Evolutionary conservation across 345 rosid genomes (phyloP), one percentile per base, ranked within the genome.

Genomic region (Firmiana major): DNA sequence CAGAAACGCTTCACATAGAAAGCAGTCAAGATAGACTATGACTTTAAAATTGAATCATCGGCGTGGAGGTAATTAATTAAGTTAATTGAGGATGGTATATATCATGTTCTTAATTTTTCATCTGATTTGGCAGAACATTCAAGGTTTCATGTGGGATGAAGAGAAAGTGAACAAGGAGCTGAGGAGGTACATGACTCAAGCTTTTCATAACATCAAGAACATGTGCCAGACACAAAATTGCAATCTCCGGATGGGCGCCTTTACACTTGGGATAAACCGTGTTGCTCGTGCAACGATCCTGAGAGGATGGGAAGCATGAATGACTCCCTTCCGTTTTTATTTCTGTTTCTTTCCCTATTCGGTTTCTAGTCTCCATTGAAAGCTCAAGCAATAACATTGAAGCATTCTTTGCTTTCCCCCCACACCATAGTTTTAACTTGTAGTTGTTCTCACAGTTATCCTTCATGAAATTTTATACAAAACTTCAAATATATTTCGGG

Each of bases 81-180:
- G 55, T 42, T 57, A 11, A 43, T 43, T 11, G 46, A 43, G 46
- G 11, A 43, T 45, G 0, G 49, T 45, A 12, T 45, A 11, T 45
- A 13, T 6, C 73, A 58, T 73, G 55, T 58, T 73, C 6, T 13
- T 49, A 68, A 19, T 3, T 26, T 62, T 34, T 31, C 4, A 36
- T 48, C 31, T 24, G 13, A 40, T 48, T 73, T 79, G 78, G 87
- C 94, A 94, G 98, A 97, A 94, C 85, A 97, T 97, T 66, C 98
- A 97, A 89, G 99, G 99, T 59, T 93, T 96, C 83, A 93, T 93
- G 99, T 96, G 99, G 99, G 97, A 93, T 46, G 99, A 92, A 81
- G 96, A 91, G 13, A 89, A 92, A 82, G 97, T 94, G 84, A 93
- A 94, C 80, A 42, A 66, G 60, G 94, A 91, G 80, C 89, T 97